Base-by-base conservation (phyloP, 805 yeast genomes). In the Zygosaccharomyces pseudorouxii region DNA sequence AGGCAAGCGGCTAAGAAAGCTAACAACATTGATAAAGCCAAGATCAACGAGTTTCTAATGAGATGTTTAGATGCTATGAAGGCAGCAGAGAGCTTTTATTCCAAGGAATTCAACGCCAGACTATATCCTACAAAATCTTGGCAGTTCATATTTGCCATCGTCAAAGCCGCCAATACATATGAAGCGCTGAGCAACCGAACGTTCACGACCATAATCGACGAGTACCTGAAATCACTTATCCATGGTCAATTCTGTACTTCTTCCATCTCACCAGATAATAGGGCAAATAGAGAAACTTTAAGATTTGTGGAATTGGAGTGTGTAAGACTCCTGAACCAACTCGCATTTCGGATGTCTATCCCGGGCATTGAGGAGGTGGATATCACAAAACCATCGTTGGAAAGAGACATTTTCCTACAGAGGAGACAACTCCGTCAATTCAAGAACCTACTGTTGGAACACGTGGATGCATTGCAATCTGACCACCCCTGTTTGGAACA, bases 371-470 rank as follows among this genome's bases (percentile, higher is more conserved):
- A 49, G 7, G 25, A 37, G 7, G 27, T 42, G 10, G 50, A 52
- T 9, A 18, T 37, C 5, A 20, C 19, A 8, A 18, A 29, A 1
- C 37, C 40, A 14, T 50, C 49, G 20, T 23, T 45, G 12, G 53
- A 54, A 38, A 49, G 55, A 36, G 49, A 52, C 2, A 45, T 46
- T 4, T 63, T 64, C 45, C 44, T 55, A 28, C 48, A 51, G 20
- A 52, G 66, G 42, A 52, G 69, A 40, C 55, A 52, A 11, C 38
- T 62, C n/a, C 37, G 61, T 20, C 53, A 64, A 40, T 49, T 59
- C 5, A 64, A 60, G 38, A 50, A 44, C 12, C 51, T 46, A 20
- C 16, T 62, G 18, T 42, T 64, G 28, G 55, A 48, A 12, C 51
- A 55, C 20, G 42, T 63, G 8, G 44, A 43, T 2, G 29, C 47